These are phyloP conservation scores for Tetrapisispora pingtungensis DNA, from an alignment of 805 yeast genomes.

Conservation along the genomic window DNA sequence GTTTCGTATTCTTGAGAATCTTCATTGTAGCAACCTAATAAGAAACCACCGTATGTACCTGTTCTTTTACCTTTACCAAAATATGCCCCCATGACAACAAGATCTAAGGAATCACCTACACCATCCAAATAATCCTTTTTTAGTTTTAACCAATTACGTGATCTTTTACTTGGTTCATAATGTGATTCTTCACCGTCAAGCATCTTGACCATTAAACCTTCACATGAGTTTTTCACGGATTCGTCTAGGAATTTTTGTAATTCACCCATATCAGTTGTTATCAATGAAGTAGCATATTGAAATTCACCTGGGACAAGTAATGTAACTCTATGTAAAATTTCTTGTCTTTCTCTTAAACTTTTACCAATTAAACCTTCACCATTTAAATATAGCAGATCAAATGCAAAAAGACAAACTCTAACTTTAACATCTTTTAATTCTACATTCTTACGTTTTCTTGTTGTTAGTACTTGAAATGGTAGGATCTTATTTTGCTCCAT, in stretches of 20 bases:
- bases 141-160: conserved; percentile 89
- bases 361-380: conserved; percentile 59
- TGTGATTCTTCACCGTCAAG: conserved; percentile 68
- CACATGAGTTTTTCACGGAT: conserved; percentile 82
- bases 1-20: conserved; percentile 92
- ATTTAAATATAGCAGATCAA: conserved; percentile 72
- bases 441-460: conserved; percentile 91
- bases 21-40: conserved; percentile 80
- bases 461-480: conserved; percentile 88
- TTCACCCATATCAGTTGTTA: conserved; percentile 60
- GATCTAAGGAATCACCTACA: conserved; percentile 88
- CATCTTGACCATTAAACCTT: conserved; percentile 92
- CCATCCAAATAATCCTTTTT: conserved; percentile 94
- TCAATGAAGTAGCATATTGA: conserved; percentile 64
- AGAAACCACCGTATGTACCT: conserved; percentile 88
- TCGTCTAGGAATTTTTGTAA: conserved; percentile 79
- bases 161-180: conserved; percentile 91
- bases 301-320: conserved; percentile 64
- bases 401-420: conserved; percentile 84
- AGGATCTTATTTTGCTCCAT: conserved; percentile 62
- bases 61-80: conserved; percentile 92
- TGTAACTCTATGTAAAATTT: conserved; percentile 46
- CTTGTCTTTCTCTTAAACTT: conserved; percentile 63
- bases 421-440: conserved; percentile 80
- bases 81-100: conserved; percentile 91